These are phyloP conservation scores for Raphidocelis subcapitata DNA, from an alignment of 139 green algal species.

Conservation along the genomic window DNA sequence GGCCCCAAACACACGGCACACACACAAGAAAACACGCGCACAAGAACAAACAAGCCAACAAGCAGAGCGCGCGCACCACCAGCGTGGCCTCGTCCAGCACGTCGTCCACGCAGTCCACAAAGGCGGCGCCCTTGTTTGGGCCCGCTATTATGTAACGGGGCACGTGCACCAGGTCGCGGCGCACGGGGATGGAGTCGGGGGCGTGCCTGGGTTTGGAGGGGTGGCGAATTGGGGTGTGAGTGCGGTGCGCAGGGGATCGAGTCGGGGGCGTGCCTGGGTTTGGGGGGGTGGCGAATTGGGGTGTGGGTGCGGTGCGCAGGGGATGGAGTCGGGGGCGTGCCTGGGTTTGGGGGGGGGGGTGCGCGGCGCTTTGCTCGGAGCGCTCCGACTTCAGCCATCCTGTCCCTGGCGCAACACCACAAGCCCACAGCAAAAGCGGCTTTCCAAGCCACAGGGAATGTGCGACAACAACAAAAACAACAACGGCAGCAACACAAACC, in stretches of 20 bases:
- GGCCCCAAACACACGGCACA: not conserved
- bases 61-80: constrained; percentile 57
- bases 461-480: constrained; percentile 10
- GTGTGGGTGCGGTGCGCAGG: constrained; percentile 41
- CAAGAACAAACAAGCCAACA: constrained; percentile 61
- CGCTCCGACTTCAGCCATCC: constrained; percentile 16
- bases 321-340: constrained; percentile 42
- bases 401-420: not conserved
- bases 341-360: constrained; percentile 52
- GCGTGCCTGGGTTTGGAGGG: constrained; percentile 45
- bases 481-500: not conserved
- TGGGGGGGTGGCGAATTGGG: not conserved
- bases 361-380: constrained; percentile 38
- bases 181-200: constrained; percentile 66
- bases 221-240: too few species aligned
- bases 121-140: constrained; percentile 16
- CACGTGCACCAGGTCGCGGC: constrained; percentile 86
- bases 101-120: constrained; percentile 39
- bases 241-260: not conserved
- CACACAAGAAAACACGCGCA: not conserved
- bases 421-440: not conserved
- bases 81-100: constrained; percentile 82
- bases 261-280: not conserved
- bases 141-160: constrained; percentile 64
- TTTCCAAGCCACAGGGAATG: not conserved